phyloP scores from a whole-genome alignment of 345 rosid species.

The Citrus australasica region DNA sequence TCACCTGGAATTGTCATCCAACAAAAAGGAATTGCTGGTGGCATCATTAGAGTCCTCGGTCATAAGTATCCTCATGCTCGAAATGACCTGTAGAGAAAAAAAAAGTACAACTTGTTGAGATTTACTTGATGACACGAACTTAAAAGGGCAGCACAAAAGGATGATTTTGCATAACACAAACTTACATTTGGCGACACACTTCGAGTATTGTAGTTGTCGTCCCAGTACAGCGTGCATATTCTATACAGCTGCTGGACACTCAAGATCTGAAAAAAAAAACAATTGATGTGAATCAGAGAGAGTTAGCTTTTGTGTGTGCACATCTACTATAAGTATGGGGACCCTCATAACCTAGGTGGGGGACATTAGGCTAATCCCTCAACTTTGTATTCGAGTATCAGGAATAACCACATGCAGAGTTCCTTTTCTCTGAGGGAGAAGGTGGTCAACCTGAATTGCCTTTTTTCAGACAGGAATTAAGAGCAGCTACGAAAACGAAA shows the following conservation, averaged over 20 bases:
- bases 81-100: conserved; percentile 55
- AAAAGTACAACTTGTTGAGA: conserved; percentile 12
- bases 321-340: not conserved
- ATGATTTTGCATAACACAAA: not conserved
- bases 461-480: not conserved
- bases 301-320: too few relatives aligned
- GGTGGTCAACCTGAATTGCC: not conserved
- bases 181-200: conserved; percentile 89
- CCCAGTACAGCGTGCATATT: conserved; percentile 96
- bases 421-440: not conserved
- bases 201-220: conserved; percentile 93
- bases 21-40: conserved; percentile 78
- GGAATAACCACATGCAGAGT: not conserved
- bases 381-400: not conserved
- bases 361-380: not conserved
- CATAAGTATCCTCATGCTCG: conserved; percentile 98
- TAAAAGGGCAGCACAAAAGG: not conserved
- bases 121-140: not conserved
- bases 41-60: conserved; percentile 93
- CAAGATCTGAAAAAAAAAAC: conserved; percentile 48
- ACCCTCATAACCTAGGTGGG: not conserved
- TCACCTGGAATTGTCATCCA: conserved; percentile 94
- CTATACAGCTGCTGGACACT: conserved; percentile 97
- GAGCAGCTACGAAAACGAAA: not conserved
- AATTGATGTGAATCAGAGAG: conserved; percentile 3